These are phyloP conservation scores for Gossypium ekmanianum DNA, from an alignment of 345 rosid species.

Conservation along the genomic window DNA sequence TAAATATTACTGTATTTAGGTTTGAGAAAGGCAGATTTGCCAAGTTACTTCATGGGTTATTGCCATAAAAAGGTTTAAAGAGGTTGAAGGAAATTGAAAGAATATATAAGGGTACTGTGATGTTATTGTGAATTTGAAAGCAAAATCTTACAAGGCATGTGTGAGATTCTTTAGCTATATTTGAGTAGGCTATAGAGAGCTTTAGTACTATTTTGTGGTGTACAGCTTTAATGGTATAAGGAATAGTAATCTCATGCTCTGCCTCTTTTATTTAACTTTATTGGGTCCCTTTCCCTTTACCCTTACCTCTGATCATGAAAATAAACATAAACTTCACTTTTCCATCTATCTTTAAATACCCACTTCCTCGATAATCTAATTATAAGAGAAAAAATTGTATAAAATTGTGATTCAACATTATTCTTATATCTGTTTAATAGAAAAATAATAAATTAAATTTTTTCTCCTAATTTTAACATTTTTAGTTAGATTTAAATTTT, in stretches of 20 bases:
- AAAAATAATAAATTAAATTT: rapidly evolving
- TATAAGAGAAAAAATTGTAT: rapidly evolving
- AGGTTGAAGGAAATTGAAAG: too few species aligned
- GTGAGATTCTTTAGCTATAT: constrained; percentile 17
- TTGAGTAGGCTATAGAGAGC: constrained; percentile 2
- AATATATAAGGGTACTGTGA: neutral
- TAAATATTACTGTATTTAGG: neutral
- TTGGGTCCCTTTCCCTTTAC: neutral
- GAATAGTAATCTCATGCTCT: constrained; percentile 18
- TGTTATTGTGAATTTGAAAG: constrained; percentile 2
- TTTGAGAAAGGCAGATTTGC: neutral
- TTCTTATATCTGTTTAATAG: rapidly evolving
- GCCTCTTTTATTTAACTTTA: neutral
- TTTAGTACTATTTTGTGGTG: constrained; percentile 1
- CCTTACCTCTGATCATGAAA: neutral
- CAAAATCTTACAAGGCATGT: constrained; percentile 21
- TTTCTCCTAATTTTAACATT: rapidly evolving
- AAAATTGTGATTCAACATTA: too few species aligned
- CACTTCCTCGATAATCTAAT: neutral
- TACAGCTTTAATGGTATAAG: constrained; percentile 2
- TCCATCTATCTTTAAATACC: neutral
- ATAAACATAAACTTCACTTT: neutral
- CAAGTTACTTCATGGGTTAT: neutral
- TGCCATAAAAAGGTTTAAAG: neutral
- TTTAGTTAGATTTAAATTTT: too few species aligned